Evolutionary conservation across 2,329 filamentous ascomycete genomes (phyloP), one percentile per base, ranked within the genome.

Genomic region (Talaromyces sp.): DNA sequence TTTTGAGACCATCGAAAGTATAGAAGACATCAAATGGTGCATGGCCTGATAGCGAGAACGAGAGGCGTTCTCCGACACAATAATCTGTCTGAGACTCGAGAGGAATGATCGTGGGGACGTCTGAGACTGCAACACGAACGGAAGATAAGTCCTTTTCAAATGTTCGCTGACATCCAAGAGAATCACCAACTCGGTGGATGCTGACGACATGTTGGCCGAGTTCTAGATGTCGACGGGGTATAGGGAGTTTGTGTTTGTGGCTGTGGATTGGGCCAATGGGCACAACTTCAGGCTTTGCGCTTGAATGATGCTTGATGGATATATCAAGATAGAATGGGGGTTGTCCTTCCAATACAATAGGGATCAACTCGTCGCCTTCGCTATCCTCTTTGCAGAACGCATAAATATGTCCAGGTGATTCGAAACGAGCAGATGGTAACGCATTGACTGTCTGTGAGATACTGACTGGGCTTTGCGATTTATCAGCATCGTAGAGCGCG

Each of bases 11-110:
- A 70, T 93, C 89, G 79, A 99, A 99, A 11, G 88, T 91, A 80
- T 99, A 99, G 77, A 89, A 90, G 53, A 99, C 90, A 53, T 94
- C 92, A 77, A 99, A 99, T 0, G 96, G 96, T 19, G 93, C 89
- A 63, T 91, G 91, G 53, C 95, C 96, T 1, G 92, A 92, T 5
- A 99, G 87, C 0, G 92, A 93, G 79, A 97, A 99, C 3, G 91
- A 91, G 69, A 99, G 90, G 63, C 93, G 90, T 77, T 99, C 95
- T 69, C 96, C 95, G 11, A 99, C 93, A 77, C 95, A 99, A 79
- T 94, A 97, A 79, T 99, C 92, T 17, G 85, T 85, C 67, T 91
- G 89, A 27, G 91, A 88, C 74, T 98, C 93, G 40, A 97, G 84
- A 2, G 94, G 88, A 66, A 93, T 91, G 71, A 98, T 96, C 6